phyloP scores from a whole-genome alignment of 768 basidiomycete genomes.

The Termitomyces sp. region DNA sequence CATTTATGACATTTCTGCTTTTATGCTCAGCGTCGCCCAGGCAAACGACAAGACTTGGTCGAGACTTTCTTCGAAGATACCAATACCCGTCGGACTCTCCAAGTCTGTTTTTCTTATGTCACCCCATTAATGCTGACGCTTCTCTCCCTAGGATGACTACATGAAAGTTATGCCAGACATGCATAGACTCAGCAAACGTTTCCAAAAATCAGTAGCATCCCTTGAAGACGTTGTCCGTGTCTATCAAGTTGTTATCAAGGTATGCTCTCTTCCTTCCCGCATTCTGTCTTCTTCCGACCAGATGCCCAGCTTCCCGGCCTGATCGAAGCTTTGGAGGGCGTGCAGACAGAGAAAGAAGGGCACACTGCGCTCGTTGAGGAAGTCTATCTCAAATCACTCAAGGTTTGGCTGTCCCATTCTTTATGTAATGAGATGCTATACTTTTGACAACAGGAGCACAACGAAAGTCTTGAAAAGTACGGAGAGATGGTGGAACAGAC shows the following conservation, averaged over 20 bases:
- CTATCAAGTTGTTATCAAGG: slow-evolving; percentile 89
- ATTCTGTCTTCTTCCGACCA: neutral
- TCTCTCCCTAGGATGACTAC: slow-evolving; percentile 66
- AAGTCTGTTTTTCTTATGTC: slow-evolving; percentile 42
- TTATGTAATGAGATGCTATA: neutral
- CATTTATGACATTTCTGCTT: neutral
- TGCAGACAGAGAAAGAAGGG: slow-evolving; percentile 43
- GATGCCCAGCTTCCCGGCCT: slow-evolving; percentile 66
- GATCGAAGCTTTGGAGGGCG: slow-evolving; percentile 56
- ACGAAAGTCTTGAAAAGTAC: slow-evolving; percentile 68
- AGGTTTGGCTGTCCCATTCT: slow-evolving; percentile 33
- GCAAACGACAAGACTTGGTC: slow-evolving; percentile 83
- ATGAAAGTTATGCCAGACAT: slow-evolving; percentile 93
- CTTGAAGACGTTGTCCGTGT: slow-evolving; percentile 95
- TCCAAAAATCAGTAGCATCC: slow-evolving; percentile 78
- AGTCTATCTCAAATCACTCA: slow-evolving; percentile 58
- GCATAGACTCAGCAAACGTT: slow-evolving; percentile 86
- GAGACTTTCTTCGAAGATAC: slow-evolving; percentile 82
- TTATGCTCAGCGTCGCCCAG: slow-evolving; percentile 33
- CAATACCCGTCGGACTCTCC: slow-evolving; percentile 65
- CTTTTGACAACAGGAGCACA: slow-evolving; percentile 50
- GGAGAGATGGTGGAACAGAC: slow-evolving; percentile 95
- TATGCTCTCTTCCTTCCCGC: slow-evolving; percentile 24
- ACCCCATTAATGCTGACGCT: no score
- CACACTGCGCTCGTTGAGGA: slow-evolving; percentile 58